These are phyloP conservation scores for Candida germanica DNA, from an alignment of 805 yeast species.

Conservation along the genomic window DNA sequence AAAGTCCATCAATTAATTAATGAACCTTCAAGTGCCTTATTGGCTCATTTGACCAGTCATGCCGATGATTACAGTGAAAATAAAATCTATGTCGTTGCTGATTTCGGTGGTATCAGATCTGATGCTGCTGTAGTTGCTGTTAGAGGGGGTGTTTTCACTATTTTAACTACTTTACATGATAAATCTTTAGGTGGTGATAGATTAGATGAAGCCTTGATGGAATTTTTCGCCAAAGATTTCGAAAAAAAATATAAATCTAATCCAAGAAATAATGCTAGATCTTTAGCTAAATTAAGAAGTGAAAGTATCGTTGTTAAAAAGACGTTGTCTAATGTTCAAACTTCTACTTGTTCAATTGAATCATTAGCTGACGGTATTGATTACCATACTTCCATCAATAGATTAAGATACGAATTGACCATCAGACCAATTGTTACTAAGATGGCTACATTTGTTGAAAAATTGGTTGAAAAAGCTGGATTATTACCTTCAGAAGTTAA, in stretches of 20 bases:
- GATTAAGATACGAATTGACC: slow-evolving; percentile 87
- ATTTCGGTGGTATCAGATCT: slow-evolving; percentile 91
- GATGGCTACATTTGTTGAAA: slow-evolving; percentile 73
- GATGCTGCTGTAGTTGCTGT: slow-evolving; percentile 93
- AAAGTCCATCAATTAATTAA: slow-evolving; percentile 81
- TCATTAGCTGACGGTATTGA: slow-evolving; percentile 92
- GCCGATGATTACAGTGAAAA: slow-evolving; percentile 54
- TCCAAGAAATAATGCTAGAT: slow-evolving; percentile 77
- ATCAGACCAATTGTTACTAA: slow-evolving; percentile 74
- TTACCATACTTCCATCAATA: slow-evolving; percentile 88
- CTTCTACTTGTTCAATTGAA: slow-evolving; percentile 91
- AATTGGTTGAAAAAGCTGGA: slow-evolving; percentile 75
- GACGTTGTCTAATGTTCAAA: slow-evolving; percentile 84
- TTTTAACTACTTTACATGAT: slow-evolving; percentile 82
- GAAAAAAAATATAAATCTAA: slow-evolving; percentile 81
- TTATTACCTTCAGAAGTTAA: slow-evolving; percentile 83
- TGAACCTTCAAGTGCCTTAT: slow-evolving; percentile 89
- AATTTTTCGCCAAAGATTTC: slow-evolving; percentile 88
- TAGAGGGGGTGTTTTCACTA: slow-evolving; percentile 91
- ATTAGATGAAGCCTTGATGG: slow-evolving; percentile 76
- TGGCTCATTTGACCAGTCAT: slow-evolving; percentile 65
- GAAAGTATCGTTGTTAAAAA: slow-evolving; percentile 84
- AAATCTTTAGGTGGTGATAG: slow-evolving; percentile 82
- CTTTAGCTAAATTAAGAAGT: slow-evolving; percentile 81
- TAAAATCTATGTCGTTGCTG: slow-evolving; percentile 86